Evolutionary conservation across 2,329 filamentous ascomycete species (phyloP), one percentile per base, ranked within the genome.

Genomic region (Colletotrichum tropicale): DNA sequence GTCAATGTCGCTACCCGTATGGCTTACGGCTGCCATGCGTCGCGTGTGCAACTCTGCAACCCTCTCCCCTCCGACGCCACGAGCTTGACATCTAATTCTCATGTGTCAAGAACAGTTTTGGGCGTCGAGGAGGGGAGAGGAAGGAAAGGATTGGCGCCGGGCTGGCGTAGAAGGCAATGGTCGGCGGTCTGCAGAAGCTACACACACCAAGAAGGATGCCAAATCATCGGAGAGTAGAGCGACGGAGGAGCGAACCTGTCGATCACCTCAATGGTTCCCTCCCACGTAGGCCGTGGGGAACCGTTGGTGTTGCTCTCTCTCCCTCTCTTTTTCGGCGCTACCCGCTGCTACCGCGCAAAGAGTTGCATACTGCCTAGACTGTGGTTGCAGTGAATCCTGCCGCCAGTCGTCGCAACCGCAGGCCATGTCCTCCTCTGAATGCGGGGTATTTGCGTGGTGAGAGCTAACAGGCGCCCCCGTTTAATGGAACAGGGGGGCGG

Each of bases 341-440:
- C n/a, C 69, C 73, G 73, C 73, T 52, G 73, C 69, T 72, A 34
- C 73, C 62, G 69, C 73, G 60, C 5, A 21, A 71, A n/a, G 68
- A n/a, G 9, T 12, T 6, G 64, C 6, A 26, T 30, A 24, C 28
- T 5, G 36, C 24, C 24, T 3, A n/a, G 18, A 21, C 9, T 8
- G 21, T 32, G 38, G 13, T 16, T 32, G 48, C n/a, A 34, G 9
- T 67, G 43, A 52, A 52, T 52, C 43, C n/a, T 24, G n/a, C n/a
- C 13, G 28, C n/a, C 12, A n/a, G 66, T 68, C 21, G 52, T 68
- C 66, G 66, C 30, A 43, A 16, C 32, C 2, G 43, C n/a, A 5
- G 43, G 43, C 10, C 43, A 15, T 21, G 15, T 16, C 18, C 43
- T 21, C 28, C 52, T 26, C 18, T 62, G 56, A 55, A 70, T 70